phyloP scores from a whole-genome alignment of 345 rosid species.

The Salix viminalis region DNA sequence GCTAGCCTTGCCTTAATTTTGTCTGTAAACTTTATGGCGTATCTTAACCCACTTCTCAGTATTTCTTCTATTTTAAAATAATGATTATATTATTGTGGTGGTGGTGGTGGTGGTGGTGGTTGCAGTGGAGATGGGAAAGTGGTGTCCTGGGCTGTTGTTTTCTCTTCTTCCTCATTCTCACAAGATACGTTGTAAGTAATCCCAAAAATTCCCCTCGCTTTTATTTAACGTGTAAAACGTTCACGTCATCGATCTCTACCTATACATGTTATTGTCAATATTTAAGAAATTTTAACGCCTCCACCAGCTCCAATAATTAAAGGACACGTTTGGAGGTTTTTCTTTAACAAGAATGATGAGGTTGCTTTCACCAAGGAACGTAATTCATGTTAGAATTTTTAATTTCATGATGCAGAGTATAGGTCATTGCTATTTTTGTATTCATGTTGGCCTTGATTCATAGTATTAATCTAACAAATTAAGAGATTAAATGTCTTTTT shows the following conservation, averaged over 20 bases:
- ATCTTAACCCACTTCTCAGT: background rate
- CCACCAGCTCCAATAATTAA: background rate
- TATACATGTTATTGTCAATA: background rate
- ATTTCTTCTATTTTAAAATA: background rate
- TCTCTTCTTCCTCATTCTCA: constrained; percentile 34
- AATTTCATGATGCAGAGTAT: background rate
- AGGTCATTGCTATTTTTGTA: background rate
- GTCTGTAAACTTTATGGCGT: background rate
- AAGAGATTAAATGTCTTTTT: background rate
- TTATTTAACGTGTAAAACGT: background rate
- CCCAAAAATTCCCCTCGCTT: background rate
- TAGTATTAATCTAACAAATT: background rate
- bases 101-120: constrained; percentile 15
- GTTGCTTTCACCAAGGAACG: background rate
- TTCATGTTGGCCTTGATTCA: background rate
- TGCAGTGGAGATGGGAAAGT: constrained; percentile 60
- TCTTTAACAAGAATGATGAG: background rate
- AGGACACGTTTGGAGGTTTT: background rate
- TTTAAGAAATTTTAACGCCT: background rate
- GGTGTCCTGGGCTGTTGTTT: constrained; percentile 37
- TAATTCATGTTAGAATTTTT: background rate
- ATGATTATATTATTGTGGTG: background rate
- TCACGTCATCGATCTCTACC: background rate
- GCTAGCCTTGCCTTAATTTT: no score
- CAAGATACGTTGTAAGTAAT: constrained; percentile 40